phyloP scores from a whole-genome alignment of 2,329 filamentous ascomycete species.

The Berkeleyomyces basicola region DNA sequence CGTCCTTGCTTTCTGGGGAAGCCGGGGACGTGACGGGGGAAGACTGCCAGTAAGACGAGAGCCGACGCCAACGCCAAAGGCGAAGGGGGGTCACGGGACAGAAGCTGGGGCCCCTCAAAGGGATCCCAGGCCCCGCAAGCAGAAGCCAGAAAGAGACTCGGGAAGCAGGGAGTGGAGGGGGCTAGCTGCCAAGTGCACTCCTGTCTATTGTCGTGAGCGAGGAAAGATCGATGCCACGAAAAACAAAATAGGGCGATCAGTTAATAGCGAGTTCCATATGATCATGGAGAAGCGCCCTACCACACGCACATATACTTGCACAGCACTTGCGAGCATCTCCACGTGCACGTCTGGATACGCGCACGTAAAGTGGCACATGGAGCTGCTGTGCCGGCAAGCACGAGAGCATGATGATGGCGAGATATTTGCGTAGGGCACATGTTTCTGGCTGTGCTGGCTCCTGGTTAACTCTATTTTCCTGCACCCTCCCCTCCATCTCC shows the following conservation, averaged over 20 bases:
- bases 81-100: background rate
- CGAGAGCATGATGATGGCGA: too few relatives aligned
- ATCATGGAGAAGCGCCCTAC: background rate
- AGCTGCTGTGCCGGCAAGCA: too few relatives aligned
- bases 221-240: background rate
- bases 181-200: too few relatives aligned
- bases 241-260: background rate
- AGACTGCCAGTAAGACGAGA: background rate
- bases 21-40: background rate
- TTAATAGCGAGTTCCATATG: background rate
- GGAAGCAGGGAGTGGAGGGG: background rate
- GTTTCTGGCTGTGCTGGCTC: too few relatives aligned
- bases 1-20: background rate
- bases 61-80: background rate
- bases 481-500: too few relatives aligned
- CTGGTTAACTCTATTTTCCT: too few relatives aligned
- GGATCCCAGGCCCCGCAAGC: background rate
- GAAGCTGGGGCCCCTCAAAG: background rate
- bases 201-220: too few relatives aligned
- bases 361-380: too few relatives aligned
- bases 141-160: background rate
- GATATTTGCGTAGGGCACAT: too few relatives aligned
- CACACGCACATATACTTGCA: too few relatives aligned
- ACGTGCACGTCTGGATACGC: too few relatives aligned
- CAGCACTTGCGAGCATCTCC: too few relatives aligned